Evolutionary conservation across 495 filamentous ascomycete species (phyloP).

Genomic region (Penicillium coffeae): DNA sequence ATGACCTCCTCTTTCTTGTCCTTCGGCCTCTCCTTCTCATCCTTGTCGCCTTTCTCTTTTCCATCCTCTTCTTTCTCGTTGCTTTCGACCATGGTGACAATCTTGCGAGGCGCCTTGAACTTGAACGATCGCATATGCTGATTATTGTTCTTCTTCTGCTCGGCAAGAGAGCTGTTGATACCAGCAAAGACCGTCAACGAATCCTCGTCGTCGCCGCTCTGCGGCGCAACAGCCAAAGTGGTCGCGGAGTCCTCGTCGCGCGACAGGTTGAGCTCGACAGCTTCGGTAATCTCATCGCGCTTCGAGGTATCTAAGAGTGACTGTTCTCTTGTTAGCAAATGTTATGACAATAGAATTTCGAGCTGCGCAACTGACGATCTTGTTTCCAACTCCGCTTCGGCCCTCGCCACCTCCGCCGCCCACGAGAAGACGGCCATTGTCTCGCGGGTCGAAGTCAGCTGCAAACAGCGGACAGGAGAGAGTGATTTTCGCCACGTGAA

Average conservation of each 20-base stretch:
- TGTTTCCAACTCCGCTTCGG: slow-evolving; percentile 83
- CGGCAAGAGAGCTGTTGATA: slow-evolving; percentile 74
- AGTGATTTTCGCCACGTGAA: slow-evolving; percentile 61
- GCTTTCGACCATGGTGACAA: too few relatives aligned
- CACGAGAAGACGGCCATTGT: slow-evolving; percentile 72
- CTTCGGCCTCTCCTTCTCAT: slow-evolving; percentile 24
- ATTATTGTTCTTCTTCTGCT: slow-evolving; percentile 74
- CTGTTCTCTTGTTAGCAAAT: slow-evolving; percentile 31
- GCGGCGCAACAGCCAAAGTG: slow-evolving; percentile 62
- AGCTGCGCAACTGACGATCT: slow-evolving; percentile 60
- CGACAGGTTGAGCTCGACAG: slow-evolving; percentile 75
- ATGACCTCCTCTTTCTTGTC: slow-evolving; percentile 19
- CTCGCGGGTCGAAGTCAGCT: slow-evolving; percentile 81
- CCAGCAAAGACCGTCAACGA: slow-evolving; percentile 70
- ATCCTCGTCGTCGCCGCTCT: slow-evolving; percentile 40
- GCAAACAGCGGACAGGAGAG: slow-evolving; percentile 86
- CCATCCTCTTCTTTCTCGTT: slow-evolving; percentile 3
- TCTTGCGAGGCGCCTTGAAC: slow-evolving; percentile 50
- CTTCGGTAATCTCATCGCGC: slow-evolving; percentile 58
- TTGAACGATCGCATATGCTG: slow-evolving; percentile 82
- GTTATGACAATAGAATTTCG: background rate
- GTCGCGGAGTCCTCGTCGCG: slow-evolving; percentile 90
- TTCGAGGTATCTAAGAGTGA: slow-evolving; percentile 64
- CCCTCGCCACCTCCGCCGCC: slow-evolving; percentile 87
- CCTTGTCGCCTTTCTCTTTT: slow-evolving; percentile 14